Evolutionary conservation across 352 stramenopile species (phyloP).

Genomic region (Phytophthora macrochlamydospora): DNA sequence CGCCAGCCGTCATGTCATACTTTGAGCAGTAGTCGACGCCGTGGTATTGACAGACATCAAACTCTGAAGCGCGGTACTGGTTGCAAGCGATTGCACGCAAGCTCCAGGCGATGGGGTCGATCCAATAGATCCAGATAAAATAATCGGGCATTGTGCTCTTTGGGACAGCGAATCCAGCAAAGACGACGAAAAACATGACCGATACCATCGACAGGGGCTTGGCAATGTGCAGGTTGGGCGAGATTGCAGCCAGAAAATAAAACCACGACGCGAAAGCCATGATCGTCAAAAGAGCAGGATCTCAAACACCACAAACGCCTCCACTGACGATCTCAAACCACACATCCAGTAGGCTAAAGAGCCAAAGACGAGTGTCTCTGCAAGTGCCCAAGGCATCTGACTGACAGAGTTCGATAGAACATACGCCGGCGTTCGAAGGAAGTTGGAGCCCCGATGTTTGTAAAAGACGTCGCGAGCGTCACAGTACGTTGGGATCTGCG

Average conservation of each 20-base stretch:
- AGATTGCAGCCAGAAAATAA: not conserved
- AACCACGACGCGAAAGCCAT: not conserved
- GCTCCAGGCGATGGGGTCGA: not conserved
- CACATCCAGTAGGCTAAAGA: not conserved
- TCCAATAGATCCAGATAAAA: not conserved
- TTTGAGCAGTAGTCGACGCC: not conserved
- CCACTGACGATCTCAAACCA: not conserved
- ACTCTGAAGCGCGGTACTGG: not conserved
- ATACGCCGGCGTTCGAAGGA: slow-evolving; percentile 67
- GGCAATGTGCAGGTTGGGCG: not conserved
- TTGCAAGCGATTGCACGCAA: not conserved
- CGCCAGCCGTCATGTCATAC: not conserved
- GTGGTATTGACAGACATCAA: not conserved
- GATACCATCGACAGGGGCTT: not conserved
- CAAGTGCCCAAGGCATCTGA: slow-evolving; percentile 32
- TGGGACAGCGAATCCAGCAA: not conserved
- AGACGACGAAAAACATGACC: not conserved
- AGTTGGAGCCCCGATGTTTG: slow-evolving; percentile 75
- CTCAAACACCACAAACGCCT: not conserved
- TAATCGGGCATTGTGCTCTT: not conserved
- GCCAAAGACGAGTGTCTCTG: slow-evolving; percentile 41
- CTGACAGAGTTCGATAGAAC: slow-evolving; percentile 46
- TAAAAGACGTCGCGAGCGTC: slow-evolving; percentile 63
- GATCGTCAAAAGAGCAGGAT: not conserved
- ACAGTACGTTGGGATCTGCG: slow-evolving; percentile 75